phyloP scores from a whole-genome alignment of 768 basidiomycete genomes.

The Cytidiella melzeri region DNA sequence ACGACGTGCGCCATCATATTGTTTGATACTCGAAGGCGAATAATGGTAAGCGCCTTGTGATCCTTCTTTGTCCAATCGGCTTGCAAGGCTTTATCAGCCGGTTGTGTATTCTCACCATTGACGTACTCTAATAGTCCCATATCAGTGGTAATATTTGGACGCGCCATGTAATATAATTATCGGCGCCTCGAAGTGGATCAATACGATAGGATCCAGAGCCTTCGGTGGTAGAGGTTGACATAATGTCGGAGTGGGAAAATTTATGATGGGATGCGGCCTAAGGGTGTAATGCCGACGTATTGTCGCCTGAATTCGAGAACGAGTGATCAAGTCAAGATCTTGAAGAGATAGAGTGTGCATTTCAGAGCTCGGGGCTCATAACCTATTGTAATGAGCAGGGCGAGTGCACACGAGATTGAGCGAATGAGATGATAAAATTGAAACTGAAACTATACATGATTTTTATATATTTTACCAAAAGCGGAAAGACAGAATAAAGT shows the following conservation, averaged over 20 bases:
- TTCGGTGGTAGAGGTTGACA: background rate
- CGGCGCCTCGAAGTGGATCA: conserved; percentile 1
- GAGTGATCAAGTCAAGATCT: background rate
- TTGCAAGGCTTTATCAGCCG: background rate
- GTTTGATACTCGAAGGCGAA: conserved; percentile 25
- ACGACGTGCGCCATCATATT: conserved; percentile 25
- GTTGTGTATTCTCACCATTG: background rate
- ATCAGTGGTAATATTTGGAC: conserved; percentile 4
- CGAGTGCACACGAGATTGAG: conserved; percentile 35
- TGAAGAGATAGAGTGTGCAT: too few relatives aligned
- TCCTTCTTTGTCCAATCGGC: conserved; percentile 25
- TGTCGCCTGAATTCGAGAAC: background rate
- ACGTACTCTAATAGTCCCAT: conserved; percentile 1
- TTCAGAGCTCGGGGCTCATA: too few relatives aligned
- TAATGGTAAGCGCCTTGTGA: conserved; percentile 25
- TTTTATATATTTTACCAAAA: too few relatives aligned
- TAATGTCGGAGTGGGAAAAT: background rate
- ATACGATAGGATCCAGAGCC: conserved; percentile 1
- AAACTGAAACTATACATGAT: background rate
- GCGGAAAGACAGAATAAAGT: too few relatives aligned
- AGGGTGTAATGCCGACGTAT: background rate
- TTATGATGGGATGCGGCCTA: background rate
- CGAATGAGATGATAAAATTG: conserved; percentile 32
- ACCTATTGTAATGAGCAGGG: conserved; percentile 21
- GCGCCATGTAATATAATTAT: conserved; percentile 1